Conservation (phyloP, 805 yeast species). For the Soucietia sequanensis region DNA sequence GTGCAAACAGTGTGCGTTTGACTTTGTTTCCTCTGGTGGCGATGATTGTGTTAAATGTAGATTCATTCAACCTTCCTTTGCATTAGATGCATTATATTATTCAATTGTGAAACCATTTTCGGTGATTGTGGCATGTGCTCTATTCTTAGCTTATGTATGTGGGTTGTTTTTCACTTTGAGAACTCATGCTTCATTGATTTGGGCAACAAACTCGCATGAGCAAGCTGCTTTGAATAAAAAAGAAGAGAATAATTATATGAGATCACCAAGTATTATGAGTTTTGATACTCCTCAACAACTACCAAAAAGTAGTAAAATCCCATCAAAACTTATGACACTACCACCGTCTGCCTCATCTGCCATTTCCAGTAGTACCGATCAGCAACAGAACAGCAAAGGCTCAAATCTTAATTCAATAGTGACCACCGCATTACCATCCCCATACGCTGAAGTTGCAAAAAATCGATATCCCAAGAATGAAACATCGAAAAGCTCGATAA, state of each 20-base stretch:
- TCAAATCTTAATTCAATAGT: conserved; percentile 2
- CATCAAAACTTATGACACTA: conserved; percentile 8
- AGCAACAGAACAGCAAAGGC: conserved; percentile 1
- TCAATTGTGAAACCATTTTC: conserved; percentile 80
- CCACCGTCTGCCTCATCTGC: conserved; percentile 15
- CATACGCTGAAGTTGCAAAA: conserved; percentile 16
- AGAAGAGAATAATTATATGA: conserved; percentile 18
- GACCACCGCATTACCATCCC: conserved; percentile 14
- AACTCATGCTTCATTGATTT: conserved; percentile 94
- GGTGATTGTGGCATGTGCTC: conserved; percentile 70
- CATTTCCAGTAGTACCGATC: background rate
- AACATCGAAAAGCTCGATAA: conserved; percentile 3
- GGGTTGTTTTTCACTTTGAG: conserved; percentile 91
- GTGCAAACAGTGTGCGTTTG: conserved; percentile 56
- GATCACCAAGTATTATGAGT: conserved; percentile 41
- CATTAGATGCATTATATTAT: conserved; percentile 64
- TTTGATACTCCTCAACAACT: conserved; percentile 17
- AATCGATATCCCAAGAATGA: conserved; percentile 11
- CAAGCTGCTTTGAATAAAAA: conserved; percentile 19
- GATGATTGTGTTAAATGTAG: conserved; percentile 68
- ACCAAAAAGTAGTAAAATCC: conserved; percentile 8
- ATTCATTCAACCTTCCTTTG: conserved; percentile 73
- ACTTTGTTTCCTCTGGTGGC: conserved; percentile 5
- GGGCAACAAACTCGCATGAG: conserved; percentile 61
- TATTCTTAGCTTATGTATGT: conserved; percentile 80